phyloP scores from a whole-genome alignment of 192 early-diverging fungal species.

The Rhizophagus clarus region DNA sequence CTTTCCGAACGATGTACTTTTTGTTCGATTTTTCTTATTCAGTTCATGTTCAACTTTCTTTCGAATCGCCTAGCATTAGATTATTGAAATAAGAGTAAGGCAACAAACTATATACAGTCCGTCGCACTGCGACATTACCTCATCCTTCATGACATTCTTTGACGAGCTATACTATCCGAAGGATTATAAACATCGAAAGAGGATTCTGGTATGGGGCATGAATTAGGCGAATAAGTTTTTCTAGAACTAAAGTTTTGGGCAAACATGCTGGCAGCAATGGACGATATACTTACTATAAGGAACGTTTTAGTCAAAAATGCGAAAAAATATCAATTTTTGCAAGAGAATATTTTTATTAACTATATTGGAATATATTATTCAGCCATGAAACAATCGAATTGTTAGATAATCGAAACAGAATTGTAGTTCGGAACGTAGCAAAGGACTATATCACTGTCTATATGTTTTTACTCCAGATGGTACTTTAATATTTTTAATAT shows the following conservation, averaged over 20 bases:
- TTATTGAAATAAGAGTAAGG: not conserved
- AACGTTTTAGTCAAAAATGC: not conserved
- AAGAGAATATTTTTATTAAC: too few relatives aligned
- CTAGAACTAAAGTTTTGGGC: not conserved
- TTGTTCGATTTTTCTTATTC: constrained; percentile 46
- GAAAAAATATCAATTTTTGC: too few relatives aligned
- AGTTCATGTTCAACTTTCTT: constrained; percentile 76
- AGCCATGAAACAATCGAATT: too few relatives aligned
- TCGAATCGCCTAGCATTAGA: constrained; percentile 52
- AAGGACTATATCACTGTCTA: too few relatives aligned
- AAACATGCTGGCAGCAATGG: not conserved
- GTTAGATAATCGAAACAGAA: too few relatives aligned
- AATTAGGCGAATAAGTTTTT: constrained; percentile 9
- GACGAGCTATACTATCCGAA: constrained; percentile 45
- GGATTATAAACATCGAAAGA: constrained; percentile 40
- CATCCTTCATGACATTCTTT: constrained; percentile 47
- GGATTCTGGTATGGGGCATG: constrained; percentile 4
- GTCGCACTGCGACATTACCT: constrained; percentile 32
- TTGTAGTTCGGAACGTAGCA: too few relatives aligned
- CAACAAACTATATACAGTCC: not conserved
- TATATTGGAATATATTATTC: too few relatives aligned
- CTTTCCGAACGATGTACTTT: constrained; percentile 26
- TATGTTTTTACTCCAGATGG: too few relatives aligned
- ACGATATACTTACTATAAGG: not conserved
- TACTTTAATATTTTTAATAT: too few relatives aligned